These are phyloP conservation scores for Naematelia aurantialba DNA, from an alignment of 768 basidiomycete species.

Conservation along the genomic window DNA sequence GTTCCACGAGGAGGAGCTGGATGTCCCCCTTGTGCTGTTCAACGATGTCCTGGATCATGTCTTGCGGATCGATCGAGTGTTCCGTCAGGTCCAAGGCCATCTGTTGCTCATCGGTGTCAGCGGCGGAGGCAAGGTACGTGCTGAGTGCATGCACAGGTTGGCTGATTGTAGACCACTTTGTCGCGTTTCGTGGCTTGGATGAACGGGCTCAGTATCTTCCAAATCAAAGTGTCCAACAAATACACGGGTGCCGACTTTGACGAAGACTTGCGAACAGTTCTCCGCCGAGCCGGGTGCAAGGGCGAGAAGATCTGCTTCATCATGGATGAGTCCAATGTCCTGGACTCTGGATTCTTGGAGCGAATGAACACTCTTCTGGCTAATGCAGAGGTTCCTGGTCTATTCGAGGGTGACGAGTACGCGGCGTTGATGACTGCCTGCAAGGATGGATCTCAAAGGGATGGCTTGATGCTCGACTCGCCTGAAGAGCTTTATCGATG, in stretches of 20 bases:
- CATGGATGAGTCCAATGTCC: slow-evolving; percentile 99
- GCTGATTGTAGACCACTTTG: slow-evolving; percentile 71
- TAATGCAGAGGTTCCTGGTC: slow-evolving; percentile 99
- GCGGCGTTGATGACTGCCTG: slow-evolving; percentile 98
- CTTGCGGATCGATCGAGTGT: slow-evolving; percentile 94
- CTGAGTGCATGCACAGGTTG: background rate
- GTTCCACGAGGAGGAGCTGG: slow-evolving; percentile 99
- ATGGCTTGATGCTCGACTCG: slow-evolving; percentile 96
- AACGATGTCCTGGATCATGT: slow-evolving; percentile 98
- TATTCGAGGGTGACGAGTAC: slow-evolving; percentile 99
- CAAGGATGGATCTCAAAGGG: slow-evolving; percentile 98
- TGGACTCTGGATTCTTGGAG: slow-evolving; percentile 97
- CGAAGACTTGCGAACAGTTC: slow-evolving; percentile 89
- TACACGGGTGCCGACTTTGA: slow-evolving; percentile 99
- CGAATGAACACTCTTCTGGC: slow-evolving; percentile 99
- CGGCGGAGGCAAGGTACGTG: slow-evolving; percentile 86
- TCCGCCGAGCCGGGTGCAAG: slow-evolving; percentile 93
- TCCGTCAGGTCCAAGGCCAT: slow-evolving; percentile 97
- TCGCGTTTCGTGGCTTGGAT: slow-evolving; percentile 99
- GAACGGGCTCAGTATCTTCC: slow-evolving; percentile 98
- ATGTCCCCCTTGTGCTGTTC: slow-evolving; percentile 95
- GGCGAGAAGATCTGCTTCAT: slow-evolving; percentile 99
- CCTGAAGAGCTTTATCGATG: slow-evolving; percentile 96
- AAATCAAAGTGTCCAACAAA: slow-evolving; percentile 99
- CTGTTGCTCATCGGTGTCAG: slow-evolving; percentile 94